These are phyloP conservation scores for Aspergillus fumigatus DNA, from an alignment of 2,329 filamentous ascomycete species.

Conservation along the genomic window DNA sequence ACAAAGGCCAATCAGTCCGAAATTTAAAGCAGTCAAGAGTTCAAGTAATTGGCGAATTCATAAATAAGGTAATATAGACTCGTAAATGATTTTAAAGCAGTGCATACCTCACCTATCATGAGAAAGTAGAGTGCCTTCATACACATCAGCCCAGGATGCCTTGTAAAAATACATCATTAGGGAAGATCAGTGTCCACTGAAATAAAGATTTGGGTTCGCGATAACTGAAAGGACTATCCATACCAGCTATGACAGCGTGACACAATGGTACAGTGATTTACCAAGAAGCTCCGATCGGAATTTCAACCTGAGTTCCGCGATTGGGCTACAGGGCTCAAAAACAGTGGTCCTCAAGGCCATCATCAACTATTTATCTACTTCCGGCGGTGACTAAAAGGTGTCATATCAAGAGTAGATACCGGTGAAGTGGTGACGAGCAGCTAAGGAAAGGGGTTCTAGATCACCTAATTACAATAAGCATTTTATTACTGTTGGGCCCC, in stretches of 20 bases:
- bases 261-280: neutral
- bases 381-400: neutral
- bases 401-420: neutral
- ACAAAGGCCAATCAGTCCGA: neutral
- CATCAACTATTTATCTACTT: neutral
- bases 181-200: neutral
- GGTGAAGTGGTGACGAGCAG: neutral
- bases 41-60: neutral
- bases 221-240: neutral
- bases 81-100: neutral
- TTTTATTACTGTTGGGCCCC: neutral
- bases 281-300: constrained; percentile 12
- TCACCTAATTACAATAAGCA: neutral
- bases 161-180: neutral
- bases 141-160: no score
- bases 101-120: neutral
- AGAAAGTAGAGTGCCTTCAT: neutral
- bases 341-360: constrained; percentile 6
- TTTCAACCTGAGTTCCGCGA: constrained; percentile 12
- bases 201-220: neutral
- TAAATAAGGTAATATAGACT: no score
- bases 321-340: constrained; percentile 10
- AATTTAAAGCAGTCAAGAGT: neutral
- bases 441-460: neutral
- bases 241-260: neutral